Conservation (phyloP, 192 early-diverging fungal species). For the Umbelopsis sp. region DNA sequence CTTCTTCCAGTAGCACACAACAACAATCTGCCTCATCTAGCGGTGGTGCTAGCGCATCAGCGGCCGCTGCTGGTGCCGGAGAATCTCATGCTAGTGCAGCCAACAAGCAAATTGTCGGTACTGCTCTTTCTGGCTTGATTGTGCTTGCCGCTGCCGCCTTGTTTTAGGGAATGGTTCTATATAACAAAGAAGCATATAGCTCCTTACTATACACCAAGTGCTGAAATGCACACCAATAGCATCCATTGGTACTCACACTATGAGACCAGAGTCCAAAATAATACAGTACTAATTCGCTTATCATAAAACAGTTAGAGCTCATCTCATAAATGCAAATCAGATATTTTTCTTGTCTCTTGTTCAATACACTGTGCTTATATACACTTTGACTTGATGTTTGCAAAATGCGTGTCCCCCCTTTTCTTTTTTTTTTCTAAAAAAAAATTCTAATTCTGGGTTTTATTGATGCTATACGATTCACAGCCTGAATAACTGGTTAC, state of each 20-base stretch:
- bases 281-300: background rate
- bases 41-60: constrained; percentile 21
- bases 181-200: background rate
- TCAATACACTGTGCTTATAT: constrained; percentile 14
- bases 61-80: background rate
- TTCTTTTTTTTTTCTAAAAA: background rate
- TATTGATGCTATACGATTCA: no score
- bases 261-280: constrained; percentile 21
- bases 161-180: background rate
- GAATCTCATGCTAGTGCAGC: background rate
- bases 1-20: background rate
- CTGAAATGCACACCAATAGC: background rate
- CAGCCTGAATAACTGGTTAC: no score
- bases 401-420: background rate
- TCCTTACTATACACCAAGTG: background rate
- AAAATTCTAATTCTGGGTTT: background rate
- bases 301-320: constrained; percentile 17
- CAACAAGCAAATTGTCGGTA: constrained; percentile 4
- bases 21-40: background rate
- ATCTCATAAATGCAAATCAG: background rate
- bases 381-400: background rate
- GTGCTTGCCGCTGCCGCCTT: constrained; percentile 1
- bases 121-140: background rate
- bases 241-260: constrained; percentile 4
- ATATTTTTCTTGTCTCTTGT: background rate